Percentiles rank a stretch among this genome's conserved stretches.
Conservation (phyloP, 768 basidiomycete species). For the Mycena alexandri region DNA sequence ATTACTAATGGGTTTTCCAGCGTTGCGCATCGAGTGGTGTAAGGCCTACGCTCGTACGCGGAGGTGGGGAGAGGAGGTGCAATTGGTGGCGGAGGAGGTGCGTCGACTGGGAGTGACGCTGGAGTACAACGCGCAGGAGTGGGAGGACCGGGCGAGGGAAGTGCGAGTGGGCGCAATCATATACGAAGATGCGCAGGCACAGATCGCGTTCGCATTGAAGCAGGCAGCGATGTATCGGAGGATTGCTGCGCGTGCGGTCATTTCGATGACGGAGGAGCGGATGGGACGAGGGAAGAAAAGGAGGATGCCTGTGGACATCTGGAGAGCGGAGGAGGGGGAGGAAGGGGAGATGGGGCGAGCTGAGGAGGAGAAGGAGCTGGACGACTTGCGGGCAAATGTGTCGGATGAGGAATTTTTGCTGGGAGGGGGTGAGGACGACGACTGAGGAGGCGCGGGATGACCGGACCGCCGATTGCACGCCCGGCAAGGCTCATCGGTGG, state of each 20-base stretch:
- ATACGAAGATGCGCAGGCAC: neutral
- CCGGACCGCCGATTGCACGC: no score
- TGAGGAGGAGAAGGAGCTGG: constrained; percentile 4
- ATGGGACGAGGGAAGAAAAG: neutral
- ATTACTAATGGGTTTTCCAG: neutral
- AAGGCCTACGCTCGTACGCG: constrained; percentile 15
- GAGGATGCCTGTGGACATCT: neutral
- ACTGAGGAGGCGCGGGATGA: no score
- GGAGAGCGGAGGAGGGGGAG: neutral
- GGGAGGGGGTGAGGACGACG: constrained; percentile 13
- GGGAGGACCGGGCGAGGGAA: neutral
- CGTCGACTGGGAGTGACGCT: neutral
- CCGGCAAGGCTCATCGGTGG: no score
- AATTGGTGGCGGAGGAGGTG: constrained; percentile 30
- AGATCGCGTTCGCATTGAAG: constrained; percentile 3
- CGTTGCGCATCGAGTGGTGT: constrained; percentile 33
- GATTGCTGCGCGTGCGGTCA: neutral
- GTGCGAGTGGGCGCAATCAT: neutral
- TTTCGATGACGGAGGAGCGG: neutral
- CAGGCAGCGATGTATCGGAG: constrained; percentile 9
- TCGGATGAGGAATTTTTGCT: constrained; percentile 11
- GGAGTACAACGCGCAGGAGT: neutral
- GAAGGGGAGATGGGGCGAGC: neutral
- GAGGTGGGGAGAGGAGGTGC: constrained; percentile 34
- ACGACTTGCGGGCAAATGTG: neutral